Conservation (phyloP, 208 protist genomes). For the Acanthamoeba sp. region DNA sequence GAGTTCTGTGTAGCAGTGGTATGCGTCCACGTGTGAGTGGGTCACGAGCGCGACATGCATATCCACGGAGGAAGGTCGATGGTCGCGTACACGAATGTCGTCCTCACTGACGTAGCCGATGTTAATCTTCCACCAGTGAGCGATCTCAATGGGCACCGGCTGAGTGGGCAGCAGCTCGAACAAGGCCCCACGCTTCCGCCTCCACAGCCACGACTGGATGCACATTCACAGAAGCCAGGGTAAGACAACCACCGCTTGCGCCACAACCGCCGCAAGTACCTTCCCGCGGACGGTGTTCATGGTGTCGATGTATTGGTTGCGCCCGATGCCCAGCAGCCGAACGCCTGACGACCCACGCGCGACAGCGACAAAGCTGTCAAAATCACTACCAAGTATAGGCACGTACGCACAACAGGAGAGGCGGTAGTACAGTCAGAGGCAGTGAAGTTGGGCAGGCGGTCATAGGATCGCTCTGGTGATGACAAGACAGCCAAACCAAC, state of each 20-base stretch:
- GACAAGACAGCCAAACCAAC: too few species aligned
- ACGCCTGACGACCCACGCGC: conserved; percentile 84
- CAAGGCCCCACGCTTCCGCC: conserved; percentile 82
- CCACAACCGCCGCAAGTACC: conserved; percentile 80
- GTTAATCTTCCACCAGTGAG: conserved; percentile 90
- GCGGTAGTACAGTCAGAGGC: conserved; percentile 92
- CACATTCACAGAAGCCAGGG: neutral
- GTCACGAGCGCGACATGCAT: neutral
- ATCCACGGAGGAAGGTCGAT: neutral
- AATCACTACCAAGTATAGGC: neutral
- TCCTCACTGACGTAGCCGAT: conserved; percentile 82
- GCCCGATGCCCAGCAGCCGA: conserved; percentile 95
- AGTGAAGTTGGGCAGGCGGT: conserved; percentile 97
- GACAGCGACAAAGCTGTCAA: neutral
- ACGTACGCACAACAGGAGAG: neutral
- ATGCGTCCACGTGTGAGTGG: conserved; percentile 23
- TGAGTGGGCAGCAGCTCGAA: conserved; percentile 83
- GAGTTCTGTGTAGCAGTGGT: neutral
- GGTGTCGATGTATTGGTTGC: conserved; percentile 98
- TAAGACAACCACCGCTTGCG: neutral
- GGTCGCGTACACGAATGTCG: conserved; percentile 75
- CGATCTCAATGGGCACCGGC: conserved; percentile 82
- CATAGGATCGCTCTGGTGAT: conserved; percentile 94
- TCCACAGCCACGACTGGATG: conserved; percentile 80
- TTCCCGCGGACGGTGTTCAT: conserved; percentile 96